Conservation (phyloP, 179 eudicot species). For the Corrigiola litoralis region DNA sequence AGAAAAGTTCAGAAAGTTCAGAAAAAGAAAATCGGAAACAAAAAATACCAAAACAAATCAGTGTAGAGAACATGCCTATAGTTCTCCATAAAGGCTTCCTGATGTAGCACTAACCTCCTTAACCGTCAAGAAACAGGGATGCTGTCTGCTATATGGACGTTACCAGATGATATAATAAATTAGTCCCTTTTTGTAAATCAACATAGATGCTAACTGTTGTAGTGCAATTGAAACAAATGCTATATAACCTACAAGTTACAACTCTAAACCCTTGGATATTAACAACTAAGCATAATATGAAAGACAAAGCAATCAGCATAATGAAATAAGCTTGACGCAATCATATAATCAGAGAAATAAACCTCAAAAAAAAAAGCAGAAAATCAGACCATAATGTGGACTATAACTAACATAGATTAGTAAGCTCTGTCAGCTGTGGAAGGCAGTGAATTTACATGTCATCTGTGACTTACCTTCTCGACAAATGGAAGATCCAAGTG, state of each 20-base stretch:
- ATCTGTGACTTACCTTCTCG: conserved; percentile 60
- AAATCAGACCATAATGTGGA: background rate
- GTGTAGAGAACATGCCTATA: too few relatives aligned
- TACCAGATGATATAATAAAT: too few relatives aligned
- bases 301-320: background rate
- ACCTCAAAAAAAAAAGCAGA: background rate
- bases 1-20: too few relatives aligned
- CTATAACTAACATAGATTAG: background rate
- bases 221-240: background rate
- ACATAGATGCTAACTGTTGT: conserved; percentile 1
- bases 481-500: conserved; percentile 97
- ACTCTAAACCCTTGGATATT: background rate
- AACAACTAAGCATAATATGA: background rate
- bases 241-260: background rate
- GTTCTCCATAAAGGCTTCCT: too few relatives aligned
- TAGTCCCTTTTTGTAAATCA: too few relatives aligned
- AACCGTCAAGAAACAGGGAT: too few relatives aligned
- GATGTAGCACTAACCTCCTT: too few relatives aligned
- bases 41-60: too few relatives aligned
- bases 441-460: background rate
- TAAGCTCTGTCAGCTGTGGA: background rate
- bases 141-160: too few relatives aligned
- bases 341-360: background rate
- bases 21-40: too few relatives aligned
- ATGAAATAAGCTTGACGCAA: background rate